These are phyloP conservation scores for Wickerhamiella kurtzmanii DNA, from an alignment of 805 yeast species.

Conservation along the genomic window DNA sequence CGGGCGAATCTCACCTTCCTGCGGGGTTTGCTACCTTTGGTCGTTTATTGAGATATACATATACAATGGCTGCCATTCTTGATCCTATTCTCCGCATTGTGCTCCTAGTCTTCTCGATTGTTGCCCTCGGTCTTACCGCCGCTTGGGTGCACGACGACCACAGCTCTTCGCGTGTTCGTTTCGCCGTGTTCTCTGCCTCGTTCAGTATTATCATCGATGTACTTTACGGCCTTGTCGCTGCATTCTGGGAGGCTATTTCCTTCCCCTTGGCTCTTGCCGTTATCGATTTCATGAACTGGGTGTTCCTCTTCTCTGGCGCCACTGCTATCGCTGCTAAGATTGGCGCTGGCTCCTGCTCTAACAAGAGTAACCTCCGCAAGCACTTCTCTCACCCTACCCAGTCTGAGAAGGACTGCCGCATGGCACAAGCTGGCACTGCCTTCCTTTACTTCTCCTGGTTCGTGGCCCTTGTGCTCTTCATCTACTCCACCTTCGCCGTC, in stretches of 20 bases:
- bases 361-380: constrained; percentile 44
- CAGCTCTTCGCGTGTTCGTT: constrained; percentile 67
- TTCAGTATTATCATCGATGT: constrained; percentile 73
- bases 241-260: constrained; percentile 63
- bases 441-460: constrained; percentile 77
- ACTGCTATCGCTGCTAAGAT: constrained; percentile 87
- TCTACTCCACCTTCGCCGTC: constrained; percentile 36
- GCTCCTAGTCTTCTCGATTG: constrained; percentile 62
- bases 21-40: not conserved
- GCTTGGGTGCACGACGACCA: constrained; percentile 54
- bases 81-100: constrained; percentile 62
- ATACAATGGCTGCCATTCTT: constrained; percentile 45
- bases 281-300: constrained; percentile 75
- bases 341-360: constrained; percentile 73
- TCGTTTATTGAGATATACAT: not conserved
- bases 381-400: constrained; percentile 63
- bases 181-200: constrained; percentile 72
- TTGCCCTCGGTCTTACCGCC: constrained; percentile 77
- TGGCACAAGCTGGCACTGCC: constrained; percentile 76
- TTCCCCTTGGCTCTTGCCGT: constrained; percentile 69
- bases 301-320: constrained; percentile 90
- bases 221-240: constrained; percentile 65
- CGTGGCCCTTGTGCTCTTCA: constrained; percentile 52
- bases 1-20: not conserved
- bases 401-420: constrained; percentile 75